These are phyloP conservation scores for Yamadazyma kitorensis DNA, from an alignment of 805 yeast genomes.

Conservation along the genomic window DNA sequence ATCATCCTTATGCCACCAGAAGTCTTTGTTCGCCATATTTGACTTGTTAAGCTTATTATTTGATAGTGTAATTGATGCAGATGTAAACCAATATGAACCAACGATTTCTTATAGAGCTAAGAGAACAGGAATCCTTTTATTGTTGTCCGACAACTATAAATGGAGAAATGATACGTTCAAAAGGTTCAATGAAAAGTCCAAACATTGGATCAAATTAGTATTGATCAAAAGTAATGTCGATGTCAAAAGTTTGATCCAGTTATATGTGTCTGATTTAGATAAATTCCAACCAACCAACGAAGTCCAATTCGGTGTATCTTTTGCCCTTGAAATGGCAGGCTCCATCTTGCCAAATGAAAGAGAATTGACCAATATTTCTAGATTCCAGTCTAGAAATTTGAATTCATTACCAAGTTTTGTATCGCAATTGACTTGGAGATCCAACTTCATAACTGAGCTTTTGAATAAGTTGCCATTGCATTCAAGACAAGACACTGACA, in stretches of 20 bases:
- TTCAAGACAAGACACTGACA: conserved; percentile 24
- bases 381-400: conserved; percentile 35
- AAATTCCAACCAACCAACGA: conserved; percentile 20
- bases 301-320: conserved; percentile 78
- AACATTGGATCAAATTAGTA: conserved; percentile 62
- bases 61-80: conserved; percentile 80
- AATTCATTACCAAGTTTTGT: conserved; percentile 70
- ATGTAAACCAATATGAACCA: conserved; percentile 81
- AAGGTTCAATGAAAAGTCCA: conserved; percentile 55
- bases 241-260: conserved; percentile 72
- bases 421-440: conserved; percentile 75
- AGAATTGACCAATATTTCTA: conserved; percentile 53
- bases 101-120: conserved; percentile 55
- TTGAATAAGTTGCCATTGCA: conserved; percentile 28
- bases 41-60: conserved; percentile 78
- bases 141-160: conserved; percentile 68
- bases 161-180: conserved; percentile 73
- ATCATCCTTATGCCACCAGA: conserved; percentile 71
- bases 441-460: conserved; percentile 33
- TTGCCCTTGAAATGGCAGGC: conserved; percentile 89
- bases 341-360: conserved; percentile 62
- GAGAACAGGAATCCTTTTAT: conserved; percentile 46
- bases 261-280: conserved; percentile 58
- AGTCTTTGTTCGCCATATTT: conserved; percentile 70
- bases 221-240: conserved; percentile 65